A percentile compares a stretch with the other conserved stretches of the same genome.
These are phyloP conservation scores for Fusarium brachygibbosum DNA, from an alignment of 2,329 filamentous ascomycete genomes.

Conservation along the genomic window DNA sequence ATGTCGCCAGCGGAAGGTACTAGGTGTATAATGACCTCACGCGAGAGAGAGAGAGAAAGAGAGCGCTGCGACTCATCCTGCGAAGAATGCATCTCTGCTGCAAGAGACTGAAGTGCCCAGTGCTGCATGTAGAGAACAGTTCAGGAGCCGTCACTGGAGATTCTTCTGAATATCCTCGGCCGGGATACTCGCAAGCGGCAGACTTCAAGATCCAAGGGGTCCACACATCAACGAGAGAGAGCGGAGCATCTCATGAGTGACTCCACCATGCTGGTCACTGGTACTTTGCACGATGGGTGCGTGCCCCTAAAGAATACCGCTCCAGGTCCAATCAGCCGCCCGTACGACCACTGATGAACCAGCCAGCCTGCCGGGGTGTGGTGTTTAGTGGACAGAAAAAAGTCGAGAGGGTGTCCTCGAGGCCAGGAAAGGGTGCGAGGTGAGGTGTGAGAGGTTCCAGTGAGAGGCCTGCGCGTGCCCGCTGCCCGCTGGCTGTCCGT, in stretches of 20 bases:
- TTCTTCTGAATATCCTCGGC: slow-evolving; percentile 28
- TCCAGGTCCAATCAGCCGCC: slow-evolving; percentile 43
- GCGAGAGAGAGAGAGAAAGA: too few species aligned
- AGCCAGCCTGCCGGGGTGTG: slow-evolving; percentile 42
- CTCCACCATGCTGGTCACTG: slow-evolving; percentile 39
- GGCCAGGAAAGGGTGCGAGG: slow-evolving; percentile 29
- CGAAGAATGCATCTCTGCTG: slow-evolving; percentile 3
- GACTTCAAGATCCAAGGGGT: slow-evolving; percentile 10
- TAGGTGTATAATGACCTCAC: slow-evolving; percentile 16
- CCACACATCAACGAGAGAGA: slow-evolving; percentile 16
- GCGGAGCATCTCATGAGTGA: slow-evolving; percentile 22
- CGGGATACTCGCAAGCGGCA: slow-evolving; percentile 19
- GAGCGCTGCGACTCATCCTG: slow-evolving; percentile 12
- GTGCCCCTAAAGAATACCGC: slow-evolving; percentile 25
- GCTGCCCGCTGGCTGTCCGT: slow-evolving; percentile 16
- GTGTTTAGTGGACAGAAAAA: slow-evolving; percentile 29
- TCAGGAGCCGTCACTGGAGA: slow-evolving; percentile 44
- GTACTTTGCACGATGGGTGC: slow-evolving; percentile 38
- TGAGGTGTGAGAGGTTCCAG: slow-evolving; percentile 24
- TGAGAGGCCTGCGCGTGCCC: slow-evolving; percentile 20
- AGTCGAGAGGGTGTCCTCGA: slow-evolving; percentile 35
- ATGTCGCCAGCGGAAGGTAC: neutral
- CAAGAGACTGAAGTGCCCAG: slow-evolving; percentile 28
- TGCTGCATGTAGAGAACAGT: slow-evolving; percentile 38
- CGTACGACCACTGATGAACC: slow-evolving; percentile 46